These are phyloP conservation scores for Argentina anserina DNA, from an alignment of 306 rosid species.

Conservation along the genomic window DNA sequence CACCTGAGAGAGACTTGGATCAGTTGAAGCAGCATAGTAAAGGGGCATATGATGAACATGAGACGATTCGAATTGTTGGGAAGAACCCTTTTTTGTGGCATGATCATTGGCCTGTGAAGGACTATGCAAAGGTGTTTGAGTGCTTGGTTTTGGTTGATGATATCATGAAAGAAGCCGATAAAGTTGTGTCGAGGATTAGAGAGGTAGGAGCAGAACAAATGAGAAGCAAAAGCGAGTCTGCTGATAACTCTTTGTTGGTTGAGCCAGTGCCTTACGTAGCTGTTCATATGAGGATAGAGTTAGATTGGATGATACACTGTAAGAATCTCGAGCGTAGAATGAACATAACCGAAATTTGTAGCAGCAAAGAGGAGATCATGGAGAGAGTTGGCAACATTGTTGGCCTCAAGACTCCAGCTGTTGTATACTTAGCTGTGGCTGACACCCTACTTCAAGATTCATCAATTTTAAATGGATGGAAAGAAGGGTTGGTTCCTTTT, in stretches of 20 bases:
- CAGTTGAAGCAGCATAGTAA: constrained; percentile 52
- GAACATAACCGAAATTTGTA: constrained; percentile 64
- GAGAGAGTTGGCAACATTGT: constrained; percentile 56
- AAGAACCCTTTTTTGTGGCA: constrained; percentile 96
- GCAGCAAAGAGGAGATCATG: constrained; percentile 72
- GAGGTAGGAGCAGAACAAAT: constrained; percentile 35
- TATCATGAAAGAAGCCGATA: constrained; percentile 58
- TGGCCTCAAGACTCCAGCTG: constrained; percentile 43
- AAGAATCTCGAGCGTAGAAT: constrained; percentile 64
- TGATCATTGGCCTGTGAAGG: constrained; percentile 92
- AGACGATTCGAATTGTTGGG: constrained; percentile 65
- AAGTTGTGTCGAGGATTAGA: constrained; percentile 69
- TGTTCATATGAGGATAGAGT: constrained; percentile 91
- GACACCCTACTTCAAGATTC: constrained; percentile 74
- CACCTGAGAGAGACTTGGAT: constrained; percentile 64
- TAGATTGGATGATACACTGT: constrained; percentile 97
- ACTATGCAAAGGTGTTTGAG: constrained; percentile 75
- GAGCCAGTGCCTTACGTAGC: constrained; percentile 55
- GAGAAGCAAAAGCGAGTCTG: constrained; percentile 18
- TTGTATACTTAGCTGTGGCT: constrained; percentile 77
- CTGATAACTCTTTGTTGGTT: background rate
- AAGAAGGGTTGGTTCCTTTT: constrained; percentile 56
- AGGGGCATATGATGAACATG: constrained; percentile 44
- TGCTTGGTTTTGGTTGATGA: constrained; percentile 75
- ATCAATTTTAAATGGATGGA: constrained; percentile 62